A percentile compares a stretch with the other conserved stretches of the same genome.
Conservation (phyloP, 331 rosid genomes). For the Rhamnella rubrinervis region DNA sequence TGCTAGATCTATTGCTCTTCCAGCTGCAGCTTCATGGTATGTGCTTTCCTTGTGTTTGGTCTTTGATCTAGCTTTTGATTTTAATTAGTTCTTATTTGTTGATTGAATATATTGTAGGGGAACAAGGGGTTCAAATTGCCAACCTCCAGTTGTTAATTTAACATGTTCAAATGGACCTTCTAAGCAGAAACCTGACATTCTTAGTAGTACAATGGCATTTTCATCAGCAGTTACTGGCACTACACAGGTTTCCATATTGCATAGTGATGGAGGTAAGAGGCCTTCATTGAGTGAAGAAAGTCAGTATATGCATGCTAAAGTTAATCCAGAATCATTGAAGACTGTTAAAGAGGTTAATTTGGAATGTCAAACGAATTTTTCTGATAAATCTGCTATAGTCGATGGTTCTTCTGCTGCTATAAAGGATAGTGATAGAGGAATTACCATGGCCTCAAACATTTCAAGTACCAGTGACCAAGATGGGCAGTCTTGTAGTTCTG, state of each 20-base stretch:
- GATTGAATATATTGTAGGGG: constrained; percentile 51
- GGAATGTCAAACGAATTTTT: constrained; percentile 33
- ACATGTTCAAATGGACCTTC: constrained; percentile 52
- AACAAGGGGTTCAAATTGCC: constrained; percentile 57
- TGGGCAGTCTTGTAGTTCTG: constrained; percentile 39
- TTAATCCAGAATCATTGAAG: constrained; percentile 43
- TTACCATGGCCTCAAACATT: constrained; percentile 24
- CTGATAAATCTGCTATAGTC: constrained; percentile 35
- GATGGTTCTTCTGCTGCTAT: constrained; percentile 44
- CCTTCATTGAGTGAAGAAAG: constrained; percentile 39
- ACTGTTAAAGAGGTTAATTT: constrained; percentile 43
- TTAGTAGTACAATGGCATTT: constrained; percentile 35
- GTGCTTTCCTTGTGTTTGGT: constrained; percentile 14
- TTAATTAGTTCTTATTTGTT: constrained; percentile 8
- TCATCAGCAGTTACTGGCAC: constrained; percentile 53
- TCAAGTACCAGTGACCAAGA: constrained; percentile 28
- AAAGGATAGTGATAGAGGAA: constrained; percentile 42
- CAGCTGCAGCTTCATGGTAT: constrained; percentile 83
- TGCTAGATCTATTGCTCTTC: constrained; percentile 54
- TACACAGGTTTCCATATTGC: constrained; percentile 35
- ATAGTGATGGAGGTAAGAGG: constrained; percentile 41
- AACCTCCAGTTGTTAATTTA: constrained; percentile 36
- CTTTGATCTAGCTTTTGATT: constrained; percentile 15
- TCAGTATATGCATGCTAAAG: constrained; percentile 29
- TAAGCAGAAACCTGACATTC: constrained; percentile 52